Percentiles rank a stretch among this genome's conserved stretches.
Evolutionary conservation across 768 basidiomycete genomes (phyloP).

Genomic region (Amanita molliuscula): DNA sequence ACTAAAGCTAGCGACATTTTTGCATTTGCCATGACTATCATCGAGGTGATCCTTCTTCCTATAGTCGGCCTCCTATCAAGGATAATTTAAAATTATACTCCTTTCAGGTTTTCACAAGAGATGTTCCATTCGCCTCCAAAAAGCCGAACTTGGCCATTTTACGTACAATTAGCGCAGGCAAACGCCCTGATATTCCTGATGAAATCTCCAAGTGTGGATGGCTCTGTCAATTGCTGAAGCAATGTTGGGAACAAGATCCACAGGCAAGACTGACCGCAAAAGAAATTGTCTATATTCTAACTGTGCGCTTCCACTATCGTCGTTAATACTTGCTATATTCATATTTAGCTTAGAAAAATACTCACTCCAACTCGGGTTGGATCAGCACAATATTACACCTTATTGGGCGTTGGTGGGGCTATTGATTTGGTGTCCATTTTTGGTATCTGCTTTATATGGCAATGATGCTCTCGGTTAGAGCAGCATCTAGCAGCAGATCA

Average conservation of each 20-base stretch:
- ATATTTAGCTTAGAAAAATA: not conserved
- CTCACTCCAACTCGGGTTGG: not conserved
- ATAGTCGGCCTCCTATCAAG: not conserved
- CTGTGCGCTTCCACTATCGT: not conserved
- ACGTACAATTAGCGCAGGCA: not conserved
- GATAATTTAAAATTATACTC: not conserved
- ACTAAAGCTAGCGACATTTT: slow-evolving; percentile 15
- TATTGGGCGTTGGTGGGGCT: not conserved
- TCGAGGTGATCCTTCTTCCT: slow-evolving; percentile 14
- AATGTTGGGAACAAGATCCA: not conserved
- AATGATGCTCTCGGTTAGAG: too few species aligned
- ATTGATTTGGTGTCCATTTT: not conserved
- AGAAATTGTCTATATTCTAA: not conserved
- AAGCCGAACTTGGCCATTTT: not conserved
- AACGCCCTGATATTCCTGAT: not conserved
- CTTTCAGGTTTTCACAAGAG: not conserved
- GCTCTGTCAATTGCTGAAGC: not conserved
- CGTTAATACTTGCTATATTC: not conserved
- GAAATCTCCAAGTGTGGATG: not conserved
- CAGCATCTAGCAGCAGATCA: too few species aligned
- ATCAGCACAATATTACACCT: not conserved
- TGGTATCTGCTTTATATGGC: too few species aligned
- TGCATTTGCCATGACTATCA: slow-evolving; percentile 17
- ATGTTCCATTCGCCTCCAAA: not conserved
- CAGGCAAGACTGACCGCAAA: not conserved